Conservation (phyloP, 2,329 filamentous ascomycete species). For the Lachnellula cervina region DNA sequence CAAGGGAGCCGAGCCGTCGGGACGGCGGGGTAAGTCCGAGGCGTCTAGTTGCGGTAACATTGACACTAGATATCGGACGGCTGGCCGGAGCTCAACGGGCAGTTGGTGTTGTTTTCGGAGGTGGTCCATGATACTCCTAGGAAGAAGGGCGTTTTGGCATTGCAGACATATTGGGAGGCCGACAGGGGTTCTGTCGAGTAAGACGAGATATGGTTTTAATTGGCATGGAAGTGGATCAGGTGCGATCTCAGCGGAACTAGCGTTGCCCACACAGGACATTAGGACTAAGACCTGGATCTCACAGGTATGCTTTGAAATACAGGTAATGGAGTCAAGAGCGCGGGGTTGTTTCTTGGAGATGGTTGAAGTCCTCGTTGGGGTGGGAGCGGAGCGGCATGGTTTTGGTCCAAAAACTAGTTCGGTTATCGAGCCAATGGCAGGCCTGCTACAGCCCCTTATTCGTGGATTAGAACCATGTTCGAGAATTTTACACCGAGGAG, state of each 20-base stretch:
- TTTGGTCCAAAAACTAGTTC: neutral
- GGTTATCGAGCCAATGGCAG: too few relatives aligned
- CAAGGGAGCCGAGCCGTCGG: slow-evolving; percentile 8
- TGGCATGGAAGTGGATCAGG: neutral
- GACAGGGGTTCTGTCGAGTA: slow-evolving; percentile 2
- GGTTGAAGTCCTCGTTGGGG: neutral
- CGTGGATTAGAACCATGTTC: slow-evolving; percentile 7
- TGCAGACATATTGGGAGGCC: slow-evolving; percentile 11
- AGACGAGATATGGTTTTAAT: slow-evolving; percentile 3
- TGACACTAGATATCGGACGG: slow-evolving; percentile 6
- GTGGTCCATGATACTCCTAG: slow-evolving; percentile 15
- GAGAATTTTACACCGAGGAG: neutral
- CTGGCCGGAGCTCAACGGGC: slow-evolving; percentile 5
- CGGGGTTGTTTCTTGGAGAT: neutral
- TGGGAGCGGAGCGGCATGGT: neutral
- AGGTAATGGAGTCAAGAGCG: neutral
- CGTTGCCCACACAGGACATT: too few relatives aligned
- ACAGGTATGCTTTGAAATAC: too few relatives aligned
- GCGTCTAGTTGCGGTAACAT: slow-evolving; percentile 9
- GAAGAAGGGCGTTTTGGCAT: slow-evolving; percentile 16
- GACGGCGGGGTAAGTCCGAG: slow-evolving; percentile 5
- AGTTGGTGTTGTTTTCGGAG: slow-evolving; percentile 18
- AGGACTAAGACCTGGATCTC: too few relatives aligned
- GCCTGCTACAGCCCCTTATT: neutral
- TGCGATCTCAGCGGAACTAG: too few relatives aligned